Conservation (phyloP, 2,329 filamentous ascomycete genomes). For the Penicillium sp. region DNA sequence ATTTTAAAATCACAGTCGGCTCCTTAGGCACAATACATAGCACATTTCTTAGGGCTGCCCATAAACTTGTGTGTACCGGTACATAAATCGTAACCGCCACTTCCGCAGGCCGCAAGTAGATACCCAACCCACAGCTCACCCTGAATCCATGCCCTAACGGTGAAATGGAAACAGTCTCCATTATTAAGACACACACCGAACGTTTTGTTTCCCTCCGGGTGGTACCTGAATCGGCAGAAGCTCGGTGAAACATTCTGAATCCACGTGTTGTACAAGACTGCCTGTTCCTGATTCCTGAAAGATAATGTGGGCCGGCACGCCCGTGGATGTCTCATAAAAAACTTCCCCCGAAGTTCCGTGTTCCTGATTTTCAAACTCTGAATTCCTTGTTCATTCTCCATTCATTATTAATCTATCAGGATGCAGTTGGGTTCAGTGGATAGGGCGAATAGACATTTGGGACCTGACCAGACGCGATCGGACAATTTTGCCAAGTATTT, state of each 20-base stretch:
- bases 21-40: not conserved
- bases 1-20: not conserved
- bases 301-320: not conserved
- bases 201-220: not conserved
- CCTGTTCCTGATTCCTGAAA: conserved; percentile 17
- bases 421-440: not conserved
- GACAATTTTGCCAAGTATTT: not conserved
- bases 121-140: not conserved
- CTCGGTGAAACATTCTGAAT: conserved; percentile 15
- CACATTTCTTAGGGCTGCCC: not conserved
- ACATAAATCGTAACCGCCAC: not conserved
- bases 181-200: conserved; percentile 1
- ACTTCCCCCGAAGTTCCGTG: not conserved
- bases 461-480: not conserved
- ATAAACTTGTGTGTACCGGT: not conserved
- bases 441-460: not conserved
- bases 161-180: not conserved
- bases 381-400: not conserved
- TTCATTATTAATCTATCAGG: not conserved
- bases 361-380: not conserved
- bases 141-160: not conserved
- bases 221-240: conserved; percentile 5
- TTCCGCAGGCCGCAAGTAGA: not conserved
- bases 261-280: not conserved
- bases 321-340: conserved; percentile 11